Base-by-base conservation (phyloP, 2,329 filamentous ascomycete species). In the Penicillium vulpinum region DNA sequence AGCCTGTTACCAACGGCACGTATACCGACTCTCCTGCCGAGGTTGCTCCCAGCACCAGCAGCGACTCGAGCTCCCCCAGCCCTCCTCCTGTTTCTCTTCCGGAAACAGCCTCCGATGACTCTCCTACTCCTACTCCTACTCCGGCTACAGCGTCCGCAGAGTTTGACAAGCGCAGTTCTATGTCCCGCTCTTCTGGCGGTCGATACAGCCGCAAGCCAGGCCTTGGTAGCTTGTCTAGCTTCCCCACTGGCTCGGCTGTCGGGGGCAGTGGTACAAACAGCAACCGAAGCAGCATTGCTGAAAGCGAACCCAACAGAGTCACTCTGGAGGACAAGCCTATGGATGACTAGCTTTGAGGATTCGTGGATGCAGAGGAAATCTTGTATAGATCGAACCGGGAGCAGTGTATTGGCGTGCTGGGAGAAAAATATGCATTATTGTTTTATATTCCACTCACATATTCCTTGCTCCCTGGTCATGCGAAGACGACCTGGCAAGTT, bases 301-400 rank as follows among this genome's bases (percentile, higher is more conserved):
- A 73, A 39, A 72, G 70, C 57, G 75, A 78, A 61, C 71, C 72
- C 57, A 73, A 76, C 44, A 73, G 87, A 7, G 88, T 91, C 40
- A 87, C 86, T 63, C 78, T 92, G 67, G 85, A 85, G 67, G 89
- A 92, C 72, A 87, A 84, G 74, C 86, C 88, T n/a, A 90, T 91
- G 87, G 87, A 91, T 75, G 87, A 90, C 74, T 90, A 67, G 49
- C 11, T 51, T 35, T 44, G 49, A 45, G 28, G 21, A 31, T 11
- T 16, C 13, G 13, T 16, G 45, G 24, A 26, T 36, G 44, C 35
- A n/a, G 28, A 52, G 40, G 29, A 13, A 44, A 36, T 10, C 35
- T 46, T 56, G 41, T 52, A 52, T 52, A 52, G 28, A 56, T 38
- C 48, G 6, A 35, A 39, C 29, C 15, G 35, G 41, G 35, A 39